Percentiles rank a stretch among this genome's conserved stretches.
Conservation (phyloP, 495 filamentous ascomycete species). For the Neurospora intermedia region DNA sequence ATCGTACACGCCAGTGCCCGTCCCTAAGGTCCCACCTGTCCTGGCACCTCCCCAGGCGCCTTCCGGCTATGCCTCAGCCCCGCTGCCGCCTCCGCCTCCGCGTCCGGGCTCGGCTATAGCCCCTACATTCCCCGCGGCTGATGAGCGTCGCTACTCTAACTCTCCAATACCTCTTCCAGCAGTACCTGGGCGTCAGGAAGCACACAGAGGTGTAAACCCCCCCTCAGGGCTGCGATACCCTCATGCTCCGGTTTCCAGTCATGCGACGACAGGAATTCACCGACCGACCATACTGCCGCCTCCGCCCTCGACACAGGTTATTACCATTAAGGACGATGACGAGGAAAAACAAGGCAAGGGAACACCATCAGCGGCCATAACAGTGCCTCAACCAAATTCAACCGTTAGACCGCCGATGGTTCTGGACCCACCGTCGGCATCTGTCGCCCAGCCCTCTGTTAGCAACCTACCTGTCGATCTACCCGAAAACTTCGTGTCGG, state of each 20-base stretch:
- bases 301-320: background rate
- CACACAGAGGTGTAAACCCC: background rate
- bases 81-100: background rate
- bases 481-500: background rate
- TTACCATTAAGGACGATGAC: conserved; percentile 8
- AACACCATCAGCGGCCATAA: background rate
- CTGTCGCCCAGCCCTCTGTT: background rate
- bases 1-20: conserved; percentile 1
- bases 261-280: background rate
- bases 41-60: background rate
- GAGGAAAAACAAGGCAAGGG: conserved; percentile 4
- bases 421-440: background rate
- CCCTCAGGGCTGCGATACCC: background rate
- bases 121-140: background rate
- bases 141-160: conserved; percentile 1
- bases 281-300: background rate
- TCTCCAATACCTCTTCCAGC: conserved; percentile 9
- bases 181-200: background rate
- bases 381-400: background rate
- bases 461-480: background rate
- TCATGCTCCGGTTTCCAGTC: background rate
- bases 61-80: background rate
- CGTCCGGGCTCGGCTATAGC: background rate
- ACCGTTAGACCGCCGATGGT: background rate
- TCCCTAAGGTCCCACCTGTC: background rate